Evolutionary conservation across 2,329 filamentous ascomycete genomes (phyloP).

Genomic region (Penicillium concentricum): DNA sequence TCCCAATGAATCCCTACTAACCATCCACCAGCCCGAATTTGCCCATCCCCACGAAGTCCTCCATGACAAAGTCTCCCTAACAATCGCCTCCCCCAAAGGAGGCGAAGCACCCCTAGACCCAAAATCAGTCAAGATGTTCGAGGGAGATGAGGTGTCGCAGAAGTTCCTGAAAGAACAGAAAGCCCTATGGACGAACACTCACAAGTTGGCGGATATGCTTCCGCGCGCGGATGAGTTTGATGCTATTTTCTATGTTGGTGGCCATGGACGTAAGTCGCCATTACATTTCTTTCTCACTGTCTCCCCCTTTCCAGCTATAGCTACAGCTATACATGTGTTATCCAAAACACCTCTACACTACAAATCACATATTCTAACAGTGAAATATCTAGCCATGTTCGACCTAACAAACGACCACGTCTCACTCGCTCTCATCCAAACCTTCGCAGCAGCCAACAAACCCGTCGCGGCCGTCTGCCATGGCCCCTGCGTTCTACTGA

Average conservation of each 20-base stretch:
- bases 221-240: conserved; percentile 62
- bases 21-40: conserved; percentile 51
- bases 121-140: conserved; percentile 55
- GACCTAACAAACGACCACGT: conserved; percentile 46
- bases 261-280: conserved; percentile 53
- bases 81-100: conserved; percentile 62
- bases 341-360: background rate
- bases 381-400: conserved; percentile 44
- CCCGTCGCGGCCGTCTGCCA: conserved; percentile 53
- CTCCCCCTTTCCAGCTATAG: background rate
- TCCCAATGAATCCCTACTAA: background rate
- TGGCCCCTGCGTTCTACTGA: conserved; percentile 46
- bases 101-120: conserved; percentile 63
- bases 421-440: conserved; percentile 47
- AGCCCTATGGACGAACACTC: conserved; percentile 63
- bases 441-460: conserved; percentile 51
- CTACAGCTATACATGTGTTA: too few species aligned
- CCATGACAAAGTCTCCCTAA: conserved; percentile 53
- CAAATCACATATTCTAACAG: background rate
- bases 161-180: conserved; percentile 58
- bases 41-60: conserved; percentile 65
- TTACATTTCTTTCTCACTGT: too few species aligned
- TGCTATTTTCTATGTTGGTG: conserved; percentile 61
- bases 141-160: conserved; percentile 53
- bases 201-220: conserved; percentile 56